Base-by-base conservation (phyloP, 192 early-diverging fungal species). In the Podila verticillata region DNA sequence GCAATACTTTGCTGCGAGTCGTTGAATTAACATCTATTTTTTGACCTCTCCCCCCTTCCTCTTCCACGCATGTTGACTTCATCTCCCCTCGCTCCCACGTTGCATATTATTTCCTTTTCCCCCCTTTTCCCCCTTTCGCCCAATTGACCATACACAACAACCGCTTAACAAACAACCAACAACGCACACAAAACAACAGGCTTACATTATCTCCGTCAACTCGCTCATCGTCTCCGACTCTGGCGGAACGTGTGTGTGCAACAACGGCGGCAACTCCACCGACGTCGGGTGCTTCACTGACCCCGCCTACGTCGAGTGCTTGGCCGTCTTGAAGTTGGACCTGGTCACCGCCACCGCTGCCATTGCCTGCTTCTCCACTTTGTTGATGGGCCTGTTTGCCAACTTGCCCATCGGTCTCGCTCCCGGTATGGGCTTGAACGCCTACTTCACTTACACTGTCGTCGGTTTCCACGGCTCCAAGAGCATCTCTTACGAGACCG, bases 401-500 rank as follows among this genome's bases (percentile, higher is more conserved):
- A 94, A 95, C 67, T 73, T 93, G 73, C 94, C 94, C 0, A 82
- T 95, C 68, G 92, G 90, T n/a, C 68, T 95, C 63, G 94, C 93
- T 4, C 94, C 94, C 15, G 93, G 93, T 59, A 89, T 95, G 90
- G 94, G 94, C 19, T 75, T 94, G 24, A 94, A 91, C 63, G 92
- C 93, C 30, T 95, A 93, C 67, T 94, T 95, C 79, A 86, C 93
- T 19, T 95, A 93, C 71, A 93, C 91, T 2, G 92, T 95, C 19
- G 92, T 95, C 47, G 93, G 92, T 9, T 93, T 85, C 82, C 92
- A 91, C 57, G 93, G 93, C 5, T 85, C 87, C 22, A 91, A 91
- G 36, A 92, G 91, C 54, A 87, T 93, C 20, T 64, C 85, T 3
- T 92, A 91, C 66, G 68, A 86, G 61, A 91, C 88, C 30, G 91